Conservation (phyloP, 129 eudicot species). For the Silybum marianum region DNA sequence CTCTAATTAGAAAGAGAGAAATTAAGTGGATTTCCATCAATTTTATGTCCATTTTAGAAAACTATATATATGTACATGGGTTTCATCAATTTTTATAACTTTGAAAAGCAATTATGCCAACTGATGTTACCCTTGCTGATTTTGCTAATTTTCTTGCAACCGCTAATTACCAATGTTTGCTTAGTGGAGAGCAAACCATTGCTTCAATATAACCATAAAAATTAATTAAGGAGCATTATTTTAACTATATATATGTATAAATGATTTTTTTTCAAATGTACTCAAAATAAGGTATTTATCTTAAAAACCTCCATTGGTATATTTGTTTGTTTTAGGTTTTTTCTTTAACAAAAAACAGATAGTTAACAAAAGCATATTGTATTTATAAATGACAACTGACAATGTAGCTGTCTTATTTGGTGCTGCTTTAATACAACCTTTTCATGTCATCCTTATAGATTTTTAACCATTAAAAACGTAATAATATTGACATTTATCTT, state of each 20-base stretch:
- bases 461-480: too few relatives aligned
- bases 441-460: background rate
- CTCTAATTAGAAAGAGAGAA: too few relatives aligned
- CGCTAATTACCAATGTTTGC: slow-evolving; percentile 38
- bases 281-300: background rate
- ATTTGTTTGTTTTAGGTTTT: background rate
- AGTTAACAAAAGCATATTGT: background rate
- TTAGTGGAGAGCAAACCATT: slow-evolving; percentile 29
- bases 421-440: too few relatives aligned
- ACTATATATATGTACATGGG: slow-evolving; percentile 49
- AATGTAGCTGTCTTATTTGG: too few relatives aligned
- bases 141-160: slow-evolving; percentile 34
- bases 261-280: too few relatives aligned
- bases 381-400: background rate
- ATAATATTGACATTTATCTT: too few relatives aligned
- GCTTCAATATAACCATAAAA: slow-evolving; percentile 25
- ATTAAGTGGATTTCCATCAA: slow-evolving; percentile 26
- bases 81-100: slow-evolving; percentile 54
- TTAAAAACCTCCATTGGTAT: background rate
- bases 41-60: slow-evolving; percentile 46
- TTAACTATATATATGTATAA: background rate
- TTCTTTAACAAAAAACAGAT: background rate
- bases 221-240: background rate
- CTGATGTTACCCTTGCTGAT: slow-evolving; percentile 24
- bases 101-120: slow-evolving; percentile 31